Conservation (phyloP, 257 asterid species). For the Solanum ahanhuiri region DNA sequence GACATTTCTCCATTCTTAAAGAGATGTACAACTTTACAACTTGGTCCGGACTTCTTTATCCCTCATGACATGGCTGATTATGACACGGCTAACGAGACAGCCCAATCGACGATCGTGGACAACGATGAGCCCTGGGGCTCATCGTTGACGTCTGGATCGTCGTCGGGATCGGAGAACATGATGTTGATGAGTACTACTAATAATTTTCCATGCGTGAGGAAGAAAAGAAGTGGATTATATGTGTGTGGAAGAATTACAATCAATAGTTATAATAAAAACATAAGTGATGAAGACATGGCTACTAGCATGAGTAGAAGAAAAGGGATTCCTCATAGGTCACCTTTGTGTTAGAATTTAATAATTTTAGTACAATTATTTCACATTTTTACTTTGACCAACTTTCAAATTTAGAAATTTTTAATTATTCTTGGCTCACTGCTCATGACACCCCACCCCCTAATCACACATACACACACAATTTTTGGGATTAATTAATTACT, state of each 20-base stretch:
- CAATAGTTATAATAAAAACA: slow-evolving; percentile 19
- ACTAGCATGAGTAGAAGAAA: slow-evolving; percentile 87
- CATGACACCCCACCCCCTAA: not conserved
- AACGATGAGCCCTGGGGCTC: slow-evolving; percentile 41
- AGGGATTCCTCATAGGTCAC: slow-evolving; percentile 94
- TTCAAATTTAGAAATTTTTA: not conserved
- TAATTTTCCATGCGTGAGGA: slow-evolving; percentile 59
- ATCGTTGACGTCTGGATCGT: slow-evolving; percentile 28
- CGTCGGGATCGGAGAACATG: slow-evolving; percentile 62
- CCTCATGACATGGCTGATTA: slow-evolving; percentile 77
- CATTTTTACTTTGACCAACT: not conserved
- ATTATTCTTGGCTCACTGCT: not conserved
- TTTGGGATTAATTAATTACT: slow-evolving; percentile 48
- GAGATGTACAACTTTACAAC: slow-evolving; percentile 66
- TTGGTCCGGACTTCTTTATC: slow-evolving; percentile 81
- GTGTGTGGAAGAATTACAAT: slow-evolving; percentile 49
- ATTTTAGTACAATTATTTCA: not conserved
- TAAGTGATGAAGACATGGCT: slow-evolving; percentile 65
- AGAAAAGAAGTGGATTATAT: slow-evolving; percentile 71
- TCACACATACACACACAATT: not conserved
- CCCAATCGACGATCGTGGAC: slow-evolving; percentile 58
- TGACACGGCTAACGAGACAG: slow-evolving; percentile 58
- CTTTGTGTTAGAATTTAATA: slow-evolving; percentile 49
- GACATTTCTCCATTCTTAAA: slow-evolving; percentile 69
- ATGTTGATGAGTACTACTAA: not conserved